These are phyloP conservation scores for Pichia sp. DNA, from an alignment of 1,139 yeast species.

Conservation along the genomic window DNA sequence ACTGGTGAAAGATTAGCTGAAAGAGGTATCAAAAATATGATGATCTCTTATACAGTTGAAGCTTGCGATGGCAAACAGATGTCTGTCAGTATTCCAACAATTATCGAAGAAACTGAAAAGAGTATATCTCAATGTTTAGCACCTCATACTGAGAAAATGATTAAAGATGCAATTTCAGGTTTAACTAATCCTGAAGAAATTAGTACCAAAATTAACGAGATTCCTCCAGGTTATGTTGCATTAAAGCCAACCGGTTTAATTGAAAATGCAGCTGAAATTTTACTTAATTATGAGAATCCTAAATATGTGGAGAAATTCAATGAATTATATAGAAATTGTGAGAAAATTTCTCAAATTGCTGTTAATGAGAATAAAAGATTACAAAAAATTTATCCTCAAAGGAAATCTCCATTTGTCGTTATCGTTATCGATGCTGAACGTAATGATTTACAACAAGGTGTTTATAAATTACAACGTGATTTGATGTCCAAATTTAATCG, in stretches of 20 bases:
- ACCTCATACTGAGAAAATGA: constrained; percentile 55
- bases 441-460: constrained; percentile 80
- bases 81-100: constrained; percentile 54
- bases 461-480: constrained; percentile 81
- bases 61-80: constrained; percentile 71
- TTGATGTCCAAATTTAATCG: constrained; percentile 71
- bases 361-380: constrained; percentile 48
- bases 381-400: constrained; percentile 47
- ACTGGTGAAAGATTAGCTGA: constrained; percentile 62
- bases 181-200: constrained; percentile 40
- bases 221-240: constrained; percentile 80
- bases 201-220: constrained; percentile 42
- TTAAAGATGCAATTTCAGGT: constrained; percentile 45
- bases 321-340: constrained; percentile 57
- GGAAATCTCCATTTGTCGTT: constrained; percentile 76
- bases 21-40: constrained; percentile 86
- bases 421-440: constrained; percentile 93
- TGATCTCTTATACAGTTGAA: constrained; percentile 88
- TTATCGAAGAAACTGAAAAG: constrained; percentile 57
- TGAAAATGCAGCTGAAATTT: constrained; percentile 66
- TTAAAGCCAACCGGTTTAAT: constrained; percentile 90
- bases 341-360: constrained; percentile 47
- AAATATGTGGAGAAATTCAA: constrained; percentile 50
- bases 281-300: constrained; percentile 50
- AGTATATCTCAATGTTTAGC: constrained; percentile 66